Percentiles rank a stretch among this genome's conserved stretches.
Conservation (phyloP, 805 yeast species). For the Wickerhamomyces chaumierensis region DNA sequence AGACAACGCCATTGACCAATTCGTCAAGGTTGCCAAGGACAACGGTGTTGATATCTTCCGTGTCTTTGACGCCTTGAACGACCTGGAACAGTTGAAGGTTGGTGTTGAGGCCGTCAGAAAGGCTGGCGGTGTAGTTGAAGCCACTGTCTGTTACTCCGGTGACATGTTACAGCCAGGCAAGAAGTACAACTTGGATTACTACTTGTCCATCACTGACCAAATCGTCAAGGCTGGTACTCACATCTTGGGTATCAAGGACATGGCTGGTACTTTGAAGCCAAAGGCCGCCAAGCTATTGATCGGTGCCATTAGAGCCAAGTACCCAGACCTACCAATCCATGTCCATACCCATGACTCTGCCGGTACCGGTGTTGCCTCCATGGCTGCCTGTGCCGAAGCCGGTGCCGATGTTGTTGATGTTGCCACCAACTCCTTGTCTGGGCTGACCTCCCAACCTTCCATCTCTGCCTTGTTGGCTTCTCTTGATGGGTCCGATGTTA, state of each 20-base stretch:
- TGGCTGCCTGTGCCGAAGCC: constrained; percentile 87
- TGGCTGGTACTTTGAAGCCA: constrained; percentile 99
- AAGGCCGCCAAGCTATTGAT: constrained; percentile 78
- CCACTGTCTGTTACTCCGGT: constrained; percentile 97
- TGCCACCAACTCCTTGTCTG: constrained; percentile 95
- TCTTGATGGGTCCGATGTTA: constrained; percentile 64
- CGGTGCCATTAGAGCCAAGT: constrained; percentile 69
- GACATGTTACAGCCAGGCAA: constrained; percentile 94
- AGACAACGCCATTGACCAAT: constrained; percentile 97
- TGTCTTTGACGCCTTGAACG: constrained; percentile 95
- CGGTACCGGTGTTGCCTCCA: constrained; percentile 97
- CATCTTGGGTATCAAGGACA: constrained; percentile 93
- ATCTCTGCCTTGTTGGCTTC: constrained; percentile 89
- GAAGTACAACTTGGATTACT: constrained; percentile 91
- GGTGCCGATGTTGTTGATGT: constrained; percentile 99
- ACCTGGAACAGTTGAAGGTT: constrained; percentile 89
- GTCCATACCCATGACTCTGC: constrained; percentile 99
- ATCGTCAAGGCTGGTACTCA: constrained; percentile 94
- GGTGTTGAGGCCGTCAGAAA: constrained; percentile 97
- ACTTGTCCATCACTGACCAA: constrained; percentile 67
- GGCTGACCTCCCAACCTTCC: constrained; percentile 97
- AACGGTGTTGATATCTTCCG: constrained; percentile 96
- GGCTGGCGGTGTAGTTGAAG: constrained; percentile 98
- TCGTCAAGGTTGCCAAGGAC: constrained; percentile 88
- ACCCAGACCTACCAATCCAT: constrained; percentile 93